Evolutionary conservation across 2,329 filamentous ascomycete genomes (phyloP).

Genomic region (Celoporthe dispersa): DNA sequence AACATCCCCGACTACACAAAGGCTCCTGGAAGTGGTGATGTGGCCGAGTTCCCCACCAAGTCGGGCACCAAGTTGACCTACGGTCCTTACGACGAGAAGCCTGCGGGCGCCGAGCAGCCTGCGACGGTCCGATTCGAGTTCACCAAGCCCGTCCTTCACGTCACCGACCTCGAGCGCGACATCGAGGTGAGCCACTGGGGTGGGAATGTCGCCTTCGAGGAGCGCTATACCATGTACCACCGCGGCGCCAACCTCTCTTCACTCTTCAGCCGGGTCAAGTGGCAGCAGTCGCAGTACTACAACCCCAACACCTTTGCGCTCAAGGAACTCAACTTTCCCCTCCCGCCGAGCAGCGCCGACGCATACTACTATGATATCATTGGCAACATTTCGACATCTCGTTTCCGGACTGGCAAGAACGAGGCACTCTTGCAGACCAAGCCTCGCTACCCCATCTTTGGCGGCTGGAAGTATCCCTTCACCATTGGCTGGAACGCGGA

Average conservation of each 20-base stretch:
- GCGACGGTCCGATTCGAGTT: slow-evolving; percentile 90
- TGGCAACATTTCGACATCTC: slow-evolving; percentile 93
- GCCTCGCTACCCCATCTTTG: slow-evolving; percentile 94
- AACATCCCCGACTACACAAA: slow-evolving; percentile 86
- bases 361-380: slow-evolving; percentile 96
- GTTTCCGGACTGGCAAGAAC: slow-evolving; percentile 76
- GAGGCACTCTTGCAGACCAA: slow-evolving; percentile 88
- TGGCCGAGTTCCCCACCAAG: slow-evolving; percentile 71
- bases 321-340: slow-evolving; percentile 79
- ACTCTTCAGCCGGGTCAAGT: slow-evolving; percentile 78
- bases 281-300: slow-evolving; percentile 74
- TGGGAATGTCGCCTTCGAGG: slow-evolving; percentile 93
- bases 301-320: slow-evolving; percentile 78
- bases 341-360: slow-evolving; percentile 79
- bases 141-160: slow-evolving; percentile 85
- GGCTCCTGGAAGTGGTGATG: slow-evolving; percentile 66
- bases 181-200: slow-evolving; percentile 98
- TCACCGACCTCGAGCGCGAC: slow-evolving; percentile 81
- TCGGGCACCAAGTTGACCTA: slow-evolving; percentile 87
- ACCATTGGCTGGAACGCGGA: slow-evolving; percentile 95
- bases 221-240: slow-evolving; percentile 88
- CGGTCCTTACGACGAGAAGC: slow-evolving; percentile 81
- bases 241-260: slow-evolving; percentile 77
- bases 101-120: slow-evolving; percentile 74
- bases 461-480: slow-evolving; percentile 98